Evolutionary conservation across 805 yeast genomes (phyloP).

Genomic region (Yarrowia hollandica): DNA sequence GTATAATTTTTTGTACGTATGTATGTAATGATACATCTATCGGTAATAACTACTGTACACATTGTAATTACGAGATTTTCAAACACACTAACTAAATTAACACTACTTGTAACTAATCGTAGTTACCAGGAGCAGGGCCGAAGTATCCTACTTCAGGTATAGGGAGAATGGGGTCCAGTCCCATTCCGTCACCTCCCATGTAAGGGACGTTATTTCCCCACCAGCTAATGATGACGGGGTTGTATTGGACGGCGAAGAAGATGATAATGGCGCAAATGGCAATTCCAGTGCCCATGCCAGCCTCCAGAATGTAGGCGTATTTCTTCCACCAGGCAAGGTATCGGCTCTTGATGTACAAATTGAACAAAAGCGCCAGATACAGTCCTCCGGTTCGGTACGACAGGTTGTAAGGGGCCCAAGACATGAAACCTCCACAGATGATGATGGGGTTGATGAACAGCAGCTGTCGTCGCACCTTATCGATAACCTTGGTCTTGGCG

Average conservation of each 20-base stretch:
- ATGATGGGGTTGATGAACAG: slow-evolving; percentile 24
- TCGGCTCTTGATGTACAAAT: slow-evolving; percentile 6
- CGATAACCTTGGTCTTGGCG: not conserved
- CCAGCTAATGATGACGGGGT: not conserved
- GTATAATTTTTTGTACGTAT: no score
- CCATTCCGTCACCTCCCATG: not conserved
- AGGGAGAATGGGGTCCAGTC: not conserved
- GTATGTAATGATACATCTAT: no score
- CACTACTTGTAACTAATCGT: not conserved
- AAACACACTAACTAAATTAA: no score
- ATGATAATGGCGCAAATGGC: slow-evolving; percentile 19
- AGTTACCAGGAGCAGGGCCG: slow-evolving; percentile 7
- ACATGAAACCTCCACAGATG: slow-evolving; percentile 8
- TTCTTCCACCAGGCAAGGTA: slow-evolving; percentile 25
- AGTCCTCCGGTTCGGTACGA: slow-evolving; percentile 23
- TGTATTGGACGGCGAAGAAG: slow-evolving; percentile 25
- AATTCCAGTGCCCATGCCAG: slow-evolving; percentile 18
- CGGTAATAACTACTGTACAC: no score
- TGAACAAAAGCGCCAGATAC: slow-evolving; percentile 8
- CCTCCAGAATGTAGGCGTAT: slow-evolving; percentile 27
- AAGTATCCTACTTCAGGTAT: slow-evolving; percentile 7
- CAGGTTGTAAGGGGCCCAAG: slow-evolving; percentile 23
- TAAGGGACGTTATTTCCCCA: slow-evolving; percentile 13
- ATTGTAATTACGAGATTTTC: no score
- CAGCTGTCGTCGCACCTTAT: slow-evolving; percentile 18